Conservation (phyloP, 164 flowering plant species). For the Magnolia sinica region DNA sequence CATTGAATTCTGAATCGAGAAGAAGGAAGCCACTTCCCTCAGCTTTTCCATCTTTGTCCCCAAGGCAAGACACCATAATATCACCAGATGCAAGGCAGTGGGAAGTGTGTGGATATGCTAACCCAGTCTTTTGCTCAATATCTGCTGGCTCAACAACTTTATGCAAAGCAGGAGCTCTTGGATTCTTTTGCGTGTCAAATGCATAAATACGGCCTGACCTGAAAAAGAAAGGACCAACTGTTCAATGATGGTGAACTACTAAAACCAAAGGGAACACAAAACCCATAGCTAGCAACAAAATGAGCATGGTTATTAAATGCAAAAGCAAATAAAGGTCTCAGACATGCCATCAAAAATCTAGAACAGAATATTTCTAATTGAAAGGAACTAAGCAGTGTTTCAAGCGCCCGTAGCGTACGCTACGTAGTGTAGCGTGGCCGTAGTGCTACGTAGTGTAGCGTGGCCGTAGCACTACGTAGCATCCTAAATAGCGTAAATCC, state of each 20-base stretch:
- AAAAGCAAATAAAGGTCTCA: too few relatives aligned
- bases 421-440: too few relatives aligned
- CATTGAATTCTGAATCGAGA: constrained; percentile 91
- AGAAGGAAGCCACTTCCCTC: constrained; percentile 93
- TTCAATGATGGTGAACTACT: background rate
- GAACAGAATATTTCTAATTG: too few relatives aligned
- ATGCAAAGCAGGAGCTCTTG: constrained; percentile 77
- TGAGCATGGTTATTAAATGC: too few relatives aligned
- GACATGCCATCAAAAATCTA: too few relatives aligned
- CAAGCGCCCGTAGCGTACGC: too few relatives aligned
- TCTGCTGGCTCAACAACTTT: constrained; percentile 81
- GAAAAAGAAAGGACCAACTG: constrained; percentile 10
- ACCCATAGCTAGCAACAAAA: too few relatives aligned
- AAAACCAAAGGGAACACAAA: too few relatives aligned
- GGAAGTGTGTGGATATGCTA: constrained; percentile 93
- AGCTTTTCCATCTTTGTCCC: constrained; percentile 89
- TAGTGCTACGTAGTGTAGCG: too few relatives aligned
- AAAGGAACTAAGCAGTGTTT: too few relatives aligned
- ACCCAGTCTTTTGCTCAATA: constrained; percentile 72
- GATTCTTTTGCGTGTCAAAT: constrained; percentile 66
- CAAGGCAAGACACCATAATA: constrained; percentile 88
- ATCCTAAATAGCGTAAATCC: too few relatives aligned
- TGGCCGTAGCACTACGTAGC: too few relatives aligned
- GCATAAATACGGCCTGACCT: constrained; percentile 94
- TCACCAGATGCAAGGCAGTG: constrained; percentile 99